Percentiles rank a stretch among this genome's conserved stretches.
These are phyloP conservation scores for Aegle marmelos DNA, from an alignment of 345 rosid genomes.

Conservation along the genomic window DNA sequence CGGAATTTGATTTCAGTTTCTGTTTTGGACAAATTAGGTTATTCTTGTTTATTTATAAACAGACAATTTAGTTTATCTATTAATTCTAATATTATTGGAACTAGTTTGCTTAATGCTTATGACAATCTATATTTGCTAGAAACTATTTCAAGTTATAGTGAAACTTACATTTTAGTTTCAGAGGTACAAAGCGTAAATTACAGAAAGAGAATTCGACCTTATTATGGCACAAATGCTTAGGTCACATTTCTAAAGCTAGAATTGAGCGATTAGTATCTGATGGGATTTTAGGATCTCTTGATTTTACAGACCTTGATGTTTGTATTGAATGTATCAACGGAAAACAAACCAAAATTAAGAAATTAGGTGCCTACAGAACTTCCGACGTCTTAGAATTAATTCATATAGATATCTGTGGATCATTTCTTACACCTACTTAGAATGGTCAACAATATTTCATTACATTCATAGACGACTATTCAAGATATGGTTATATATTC, in stretches of 20 bases:
- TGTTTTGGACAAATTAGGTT: not conserved
- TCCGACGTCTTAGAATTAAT: not conserved
- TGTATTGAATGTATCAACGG: not conserved
- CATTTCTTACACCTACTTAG: too few species aligned
- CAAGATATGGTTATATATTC: not conserved
- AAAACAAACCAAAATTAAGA: not conserved
- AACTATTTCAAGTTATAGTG: not conserved
- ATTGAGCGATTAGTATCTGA: not conserved
- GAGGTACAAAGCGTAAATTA: not conserved
- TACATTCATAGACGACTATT: too few species aligned
- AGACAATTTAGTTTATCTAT: too few species aligned
- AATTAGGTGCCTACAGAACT: not conserved
- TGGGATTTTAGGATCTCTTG: too few species aligned
- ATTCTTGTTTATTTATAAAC: not conserved
- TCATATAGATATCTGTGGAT: not conserved
- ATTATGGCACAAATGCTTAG: constrained; percentile 6
- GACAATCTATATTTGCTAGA: not conserved
- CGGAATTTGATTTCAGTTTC: not conserved
- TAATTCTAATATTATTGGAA: not conserved
- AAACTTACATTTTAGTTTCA: not conserved
- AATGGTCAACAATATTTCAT: too few species aligned
- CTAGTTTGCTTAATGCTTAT: not conserved
- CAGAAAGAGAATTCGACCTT: not conserved
- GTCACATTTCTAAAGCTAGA: not conserved
- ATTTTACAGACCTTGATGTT: not conserved